Percentiles rank a stretch among this genome's conserved stretches.
These are phyloP conservation scores for Populus hybrid DNA, from an alignment of 441 rosid species.

Conservation along the genomic window DNA sequence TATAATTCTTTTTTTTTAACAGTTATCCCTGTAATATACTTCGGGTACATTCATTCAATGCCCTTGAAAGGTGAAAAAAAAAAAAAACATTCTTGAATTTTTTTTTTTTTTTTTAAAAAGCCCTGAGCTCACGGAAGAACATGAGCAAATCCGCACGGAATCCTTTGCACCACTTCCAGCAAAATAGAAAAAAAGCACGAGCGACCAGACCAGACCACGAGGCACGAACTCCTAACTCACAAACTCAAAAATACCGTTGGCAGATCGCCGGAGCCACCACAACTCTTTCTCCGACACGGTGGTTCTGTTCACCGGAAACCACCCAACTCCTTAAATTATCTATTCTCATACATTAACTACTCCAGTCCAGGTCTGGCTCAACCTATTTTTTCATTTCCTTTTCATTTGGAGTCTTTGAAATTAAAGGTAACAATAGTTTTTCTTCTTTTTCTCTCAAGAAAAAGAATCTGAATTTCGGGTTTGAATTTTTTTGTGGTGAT, in stretches of 20 bases:
- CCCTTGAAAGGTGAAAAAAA: background rate
- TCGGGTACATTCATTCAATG: too few species aligned
- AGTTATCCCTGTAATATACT: too few species aligned
- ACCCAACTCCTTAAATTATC: background rate
- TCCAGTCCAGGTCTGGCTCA: background rate
- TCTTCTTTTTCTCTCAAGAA: background rate
- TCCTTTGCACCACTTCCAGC: conserved; percentile 2
- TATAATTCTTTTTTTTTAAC: too few species aligned
- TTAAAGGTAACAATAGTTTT: background rate
- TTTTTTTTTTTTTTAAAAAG: background rate
- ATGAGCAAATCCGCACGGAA: conserved; percentile 24
- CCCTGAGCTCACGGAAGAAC: conserved; percentile 29
- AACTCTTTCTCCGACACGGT: background rate
- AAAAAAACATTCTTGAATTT: background rate
- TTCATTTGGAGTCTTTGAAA: background rate
- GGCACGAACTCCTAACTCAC: background rate
- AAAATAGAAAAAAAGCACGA: background rate
- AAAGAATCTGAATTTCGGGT: conserved; percentile 7
- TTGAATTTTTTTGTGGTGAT: background rate
- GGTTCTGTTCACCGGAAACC: background rate
- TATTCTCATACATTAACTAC: background rate
- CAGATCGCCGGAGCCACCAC: conserved; percentile 4
- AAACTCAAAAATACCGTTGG: background rate
- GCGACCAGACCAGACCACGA: background rate
- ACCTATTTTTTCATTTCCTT: background rate